phyloP scores from a whole-genome alignment of 164 flowering plant genomes.

The Akebia trifoliata region DNA sequence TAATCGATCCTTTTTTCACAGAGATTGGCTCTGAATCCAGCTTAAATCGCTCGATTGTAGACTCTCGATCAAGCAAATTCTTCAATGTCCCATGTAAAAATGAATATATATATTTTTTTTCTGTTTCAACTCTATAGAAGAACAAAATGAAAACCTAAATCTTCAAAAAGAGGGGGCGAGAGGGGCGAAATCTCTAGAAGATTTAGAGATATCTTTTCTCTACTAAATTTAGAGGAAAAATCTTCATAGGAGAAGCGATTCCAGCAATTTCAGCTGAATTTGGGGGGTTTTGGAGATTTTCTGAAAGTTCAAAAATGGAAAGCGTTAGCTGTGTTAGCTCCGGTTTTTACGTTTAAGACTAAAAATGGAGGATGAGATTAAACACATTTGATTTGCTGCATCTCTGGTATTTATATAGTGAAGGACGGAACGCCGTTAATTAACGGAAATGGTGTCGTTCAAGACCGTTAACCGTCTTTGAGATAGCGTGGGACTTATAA shows the following conservation, averaged over 20 bases:
- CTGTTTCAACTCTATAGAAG: too few relatives aligned
- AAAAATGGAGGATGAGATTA: not conserved
- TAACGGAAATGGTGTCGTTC: too few relatives aligned
- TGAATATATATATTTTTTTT: too few relatives aligned
- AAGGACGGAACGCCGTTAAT: too few relatives aligned
- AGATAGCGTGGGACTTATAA: too few relatives aligned
- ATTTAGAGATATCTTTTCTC: too few relatives aligned
- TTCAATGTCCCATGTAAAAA: too few relatives aligned
- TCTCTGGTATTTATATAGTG: slow-evolving; percentile 11
- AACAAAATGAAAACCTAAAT: not conserved
- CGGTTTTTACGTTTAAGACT: slow-evolving; percentile 15
- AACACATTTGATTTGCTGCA: not conserved
- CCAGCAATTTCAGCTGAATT: slow-evolving; percentile 7
- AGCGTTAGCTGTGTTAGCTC: not conserved
- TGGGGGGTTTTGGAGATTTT: slow-evolving; percentile 2
- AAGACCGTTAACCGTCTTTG: too few relatives aligned
- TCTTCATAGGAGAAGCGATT: not conserved
- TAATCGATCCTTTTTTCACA: not conserved
- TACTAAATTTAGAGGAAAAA: not conserved
- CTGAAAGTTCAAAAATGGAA: not conserved
- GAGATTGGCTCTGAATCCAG: too few relatives aligned
- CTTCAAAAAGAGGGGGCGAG: not conserved
- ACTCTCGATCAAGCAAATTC: too few relatives aligned
- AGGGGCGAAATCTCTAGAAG: too few relatives aligned
- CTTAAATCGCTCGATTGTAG: too few relatives aligned